Conservation (phyloP, 225 moss, liverwort and hornwort genomes). For the Takakia lepidozioides region DNA sequence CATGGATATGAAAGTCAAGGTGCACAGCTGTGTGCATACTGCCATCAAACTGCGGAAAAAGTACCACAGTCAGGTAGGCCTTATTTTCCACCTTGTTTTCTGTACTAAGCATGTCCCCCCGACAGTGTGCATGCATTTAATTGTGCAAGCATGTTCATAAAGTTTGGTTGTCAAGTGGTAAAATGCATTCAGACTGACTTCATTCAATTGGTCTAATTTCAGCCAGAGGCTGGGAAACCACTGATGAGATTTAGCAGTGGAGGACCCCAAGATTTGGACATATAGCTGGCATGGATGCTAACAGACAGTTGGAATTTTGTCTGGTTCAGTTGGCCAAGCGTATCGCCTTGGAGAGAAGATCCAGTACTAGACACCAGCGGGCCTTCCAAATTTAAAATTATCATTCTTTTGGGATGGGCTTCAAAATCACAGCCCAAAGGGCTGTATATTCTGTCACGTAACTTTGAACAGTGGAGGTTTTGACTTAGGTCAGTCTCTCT, state of each 20-base stretch:
- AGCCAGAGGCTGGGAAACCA: not conserved
- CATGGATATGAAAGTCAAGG: conserved; percentile 58
- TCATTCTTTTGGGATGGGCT: conserved; percentile 7
- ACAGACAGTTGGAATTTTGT: conserved; percentile 2
- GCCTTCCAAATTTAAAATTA: conserved; percentile 11
- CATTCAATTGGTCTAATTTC: too few species aligned
- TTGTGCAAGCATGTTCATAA: conserved; percentile 2
- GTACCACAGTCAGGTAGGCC: conserved; percentile 64
- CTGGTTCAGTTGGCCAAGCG: conserved; percentile 65
- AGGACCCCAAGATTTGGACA: not conserved
- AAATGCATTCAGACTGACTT: not conserved
- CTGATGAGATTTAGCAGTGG: not conserved
- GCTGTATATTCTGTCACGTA: too few species aligned
- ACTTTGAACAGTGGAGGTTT: too few species aligned
- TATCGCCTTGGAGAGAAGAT: conserved; percentile 40
- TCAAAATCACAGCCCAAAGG: not conserved
- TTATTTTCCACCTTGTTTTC: too few species aligned
- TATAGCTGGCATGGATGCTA: not conserved
- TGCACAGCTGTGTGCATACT: conserved; percentile 61
- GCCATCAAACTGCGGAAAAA: conserved; percentile 78
- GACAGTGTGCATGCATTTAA: conserved; percentile 4
- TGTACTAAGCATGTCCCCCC: not conserved
- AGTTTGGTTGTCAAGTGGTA: not conserved
- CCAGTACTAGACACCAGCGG: conserved; percentile 20
- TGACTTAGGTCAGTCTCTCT: too few species aligned